phyloP scores from a whole-genome alignment of 352 stramenopile genomes.

The Phytophthora citricola region DNA sequence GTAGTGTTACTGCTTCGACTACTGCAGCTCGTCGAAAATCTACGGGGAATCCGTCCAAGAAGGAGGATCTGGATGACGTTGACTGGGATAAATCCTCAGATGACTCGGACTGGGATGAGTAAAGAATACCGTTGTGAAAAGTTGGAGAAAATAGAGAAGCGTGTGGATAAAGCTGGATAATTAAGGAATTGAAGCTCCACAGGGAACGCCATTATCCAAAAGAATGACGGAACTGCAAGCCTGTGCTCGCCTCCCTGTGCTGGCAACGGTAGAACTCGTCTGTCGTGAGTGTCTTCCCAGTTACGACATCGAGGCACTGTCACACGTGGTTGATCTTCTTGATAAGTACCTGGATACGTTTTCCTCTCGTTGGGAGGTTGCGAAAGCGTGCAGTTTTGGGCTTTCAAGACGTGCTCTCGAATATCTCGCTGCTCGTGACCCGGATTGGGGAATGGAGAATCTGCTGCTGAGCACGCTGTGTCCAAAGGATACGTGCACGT shows the following conservation, averaged over 20 bases:
- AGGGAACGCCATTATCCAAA: too few relatives aligned
- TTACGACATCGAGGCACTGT: background rate
- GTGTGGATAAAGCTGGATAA: background rate
- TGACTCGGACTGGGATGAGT: slow-evolving; percentile 64
- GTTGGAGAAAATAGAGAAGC: slow-evolving; percentile 15
- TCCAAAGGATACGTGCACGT: background rate
- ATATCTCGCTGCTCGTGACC: background rate
- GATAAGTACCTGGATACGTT: too few relatives aligned
- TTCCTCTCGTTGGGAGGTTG: too few relatives aligned
- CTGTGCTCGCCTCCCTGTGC: background rate
- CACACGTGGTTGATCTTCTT: slow-evolving; percentile 2
- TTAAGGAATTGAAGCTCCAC: background rate
- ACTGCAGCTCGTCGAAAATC: slow-evolving; percentile 5
- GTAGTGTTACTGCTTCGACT: slow-evolving; percentile 12
- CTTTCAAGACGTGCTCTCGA: slow-evolving; percentile 7
- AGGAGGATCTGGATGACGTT: slow-evolving; percentile 27
- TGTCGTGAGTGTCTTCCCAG: slow-evolving; percentile 4
- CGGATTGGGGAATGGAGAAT: too few relatives aligned
- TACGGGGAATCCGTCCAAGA: slow-evolving; percentile 9
- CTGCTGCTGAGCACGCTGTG: too few relatives aligned
- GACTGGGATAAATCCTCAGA: slow-evolving; percentile 63
- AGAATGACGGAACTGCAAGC: too few relatives aligned
- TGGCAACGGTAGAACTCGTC: background rate
- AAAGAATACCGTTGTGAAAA: slow-evolving; percentile 8
- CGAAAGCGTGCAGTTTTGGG: too few relatives aligned